A percentile compares a stretch with the other conserved stretches of the same genome.
Conservation (phyloP, 805 yeast species). For the Jamesozyma hellenica region DNA sequence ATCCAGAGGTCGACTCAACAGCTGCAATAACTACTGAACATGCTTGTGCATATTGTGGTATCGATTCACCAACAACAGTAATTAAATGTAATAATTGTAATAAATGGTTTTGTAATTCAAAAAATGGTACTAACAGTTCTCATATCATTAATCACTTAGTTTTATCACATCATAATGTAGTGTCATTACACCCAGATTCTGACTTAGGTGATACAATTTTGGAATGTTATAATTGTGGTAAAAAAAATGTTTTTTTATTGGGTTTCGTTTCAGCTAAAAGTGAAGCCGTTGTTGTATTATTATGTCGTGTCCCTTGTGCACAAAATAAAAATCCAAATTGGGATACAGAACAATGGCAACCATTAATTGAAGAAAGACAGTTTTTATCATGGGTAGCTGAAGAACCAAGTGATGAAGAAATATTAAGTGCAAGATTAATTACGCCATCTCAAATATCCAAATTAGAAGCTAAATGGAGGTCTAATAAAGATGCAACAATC, state of each 20-base stretch:
- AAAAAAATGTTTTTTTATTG: conserved; percentile 62
- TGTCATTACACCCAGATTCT: conserved; percentile 67
- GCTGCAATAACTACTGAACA: background rate
- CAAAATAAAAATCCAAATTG: conserved; percentile 65
- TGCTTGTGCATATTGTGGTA: conserved; percentile 63
- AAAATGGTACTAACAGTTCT: conserved; percentile 47
- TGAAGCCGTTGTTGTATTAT: conserved; percentile 74
- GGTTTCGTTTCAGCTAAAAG: conserved; percentile 84
- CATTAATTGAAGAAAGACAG: conserved; percentile 69
- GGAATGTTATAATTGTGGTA: conserved; percentile 89
- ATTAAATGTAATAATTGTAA: conserved; percentile 68
- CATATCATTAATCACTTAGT: conserved; percentile 84
- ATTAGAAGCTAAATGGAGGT: conserved; percentile 75
- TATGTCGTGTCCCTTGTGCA: conserved; percentile 85
- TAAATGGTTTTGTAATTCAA: conserved; percentile 86
- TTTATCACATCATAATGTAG: conserved; percentile 63
- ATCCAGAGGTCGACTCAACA: too few relatives aligned
- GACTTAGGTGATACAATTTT: conserved; percentile 78
- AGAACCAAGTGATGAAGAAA: conserved; percentile 55
- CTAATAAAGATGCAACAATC: conserved; percentile 60
- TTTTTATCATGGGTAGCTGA: conserved; percentile 76
- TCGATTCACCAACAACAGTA: conserved; percentile 52
- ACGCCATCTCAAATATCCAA: conserved; percentile 55
- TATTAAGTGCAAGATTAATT: conserved; percentile 44
- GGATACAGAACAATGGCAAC: conserved; percentile 84